Evolutionary conservation across 495 filamentous ascomycete species (phyloP), one percentile per base, ranked within the genome.

Genomic region (Podospora tetraspora): DNA sequence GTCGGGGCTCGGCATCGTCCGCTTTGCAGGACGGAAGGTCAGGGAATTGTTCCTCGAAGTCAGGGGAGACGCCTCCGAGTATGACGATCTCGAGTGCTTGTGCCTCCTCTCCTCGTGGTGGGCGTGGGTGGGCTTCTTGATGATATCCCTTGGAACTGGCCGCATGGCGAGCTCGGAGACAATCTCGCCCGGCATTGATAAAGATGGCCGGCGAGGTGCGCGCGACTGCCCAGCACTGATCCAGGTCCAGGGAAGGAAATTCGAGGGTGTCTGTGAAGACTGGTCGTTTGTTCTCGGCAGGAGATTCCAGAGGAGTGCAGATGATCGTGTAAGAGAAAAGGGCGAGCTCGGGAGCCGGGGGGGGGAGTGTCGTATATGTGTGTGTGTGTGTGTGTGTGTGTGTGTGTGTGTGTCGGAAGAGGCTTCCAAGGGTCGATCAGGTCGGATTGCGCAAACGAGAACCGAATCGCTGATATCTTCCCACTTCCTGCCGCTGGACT

Each of bases 31-130:
- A 21, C 84, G 83, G 70, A 83, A 82, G 8, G 72, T 82, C 63
- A 82, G 63, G 16, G 79, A 83, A 69, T 82, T 83, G 66, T 82
- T 83, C 68, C 82, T 76, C 0, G 82, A 84, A 24, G 77, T 73
- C 25, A 84, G 79, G n/a, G 82, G 82, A 5, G 82, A 84, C 22
- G 72, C 74, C 30, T 84, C 82, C 43, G 82, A 84, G 64, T 84
- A 84, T 4, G 82, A 84, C 43, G 82, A 84, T 43, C 82, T 73
- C n/a, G 82, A 82, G 71, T 84, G 82, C 64, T 84, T 84, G 73
- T 84, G 82, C 68, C 78, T 74, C 66, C 75, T 76, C 59, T 77
- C 73, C 29, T 80, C 68, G 71, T 70, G 61, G 68, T 75, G 58
- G 73, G 68, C 65, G 69, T 75, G 43, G 73, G 64, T 69, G 72